Evolutionary conservation across 805 yeast species (phyloP), one percentile per base, ranked within the genome.

Genomic region (Wickerhamiella lipophila): DNA sequence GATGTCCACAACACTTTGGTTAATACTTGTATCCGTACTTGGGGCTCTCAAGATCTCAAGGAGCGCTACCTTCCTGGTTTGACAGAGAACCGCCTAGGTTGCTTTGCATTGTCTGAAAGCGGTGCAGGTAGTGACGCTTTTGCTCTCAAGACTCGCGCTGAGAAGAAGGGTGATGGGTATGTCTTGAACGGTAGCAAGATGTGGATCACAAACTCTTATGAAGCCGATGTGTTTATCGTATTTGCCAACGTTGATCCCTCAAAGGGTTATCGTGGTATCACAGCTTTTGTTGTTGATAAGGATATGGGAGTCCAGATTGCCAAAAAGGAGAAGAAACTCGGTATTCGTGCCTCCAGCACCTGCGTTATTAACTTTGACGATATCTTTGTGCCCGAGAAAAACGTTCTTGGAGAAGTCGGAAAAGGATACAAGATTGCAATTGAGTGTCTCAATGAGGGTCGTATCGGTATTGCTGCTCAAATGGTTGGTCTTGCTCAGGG

Each of bases 1-100:
- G 73, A 68, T 53, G 73, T 68, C n/a, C 73, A 68, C 56, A 68
- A 68, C 58, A 68, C 73, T 12, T 61, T 68, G 15, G 72, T 68
- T 34, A 68, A 66, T 57, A 69, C 72, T 15, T 56, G 67, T 41
- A 57, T 68, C 22, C 63, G 72, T 45, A 59, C 59, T 19, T 67
- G 62, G 58, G 73, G 72, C 1, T 58, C 66, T 26, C 58, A 65
- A 38, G 57, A 54, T 22, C 53, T 69, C 49, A 60, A 65, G 56
- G 62, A 63, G 46, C 66, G 63, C 51, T 69, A 65, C 51, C 58
- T 68, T n/a, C 73, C 72, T 9, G 61, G 56, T 42, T 60, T 68
- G 30, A 67, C 73, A 19, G 46, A 57, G 21, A 52, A 49, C 25
- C 58, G 57, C 40, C 64, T 68, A 11, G 73, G 73, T 39, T 56